Conservation (phyloP, 2,329 filamentous ascomycete species). For the Ascomycota sp. region DNA sequence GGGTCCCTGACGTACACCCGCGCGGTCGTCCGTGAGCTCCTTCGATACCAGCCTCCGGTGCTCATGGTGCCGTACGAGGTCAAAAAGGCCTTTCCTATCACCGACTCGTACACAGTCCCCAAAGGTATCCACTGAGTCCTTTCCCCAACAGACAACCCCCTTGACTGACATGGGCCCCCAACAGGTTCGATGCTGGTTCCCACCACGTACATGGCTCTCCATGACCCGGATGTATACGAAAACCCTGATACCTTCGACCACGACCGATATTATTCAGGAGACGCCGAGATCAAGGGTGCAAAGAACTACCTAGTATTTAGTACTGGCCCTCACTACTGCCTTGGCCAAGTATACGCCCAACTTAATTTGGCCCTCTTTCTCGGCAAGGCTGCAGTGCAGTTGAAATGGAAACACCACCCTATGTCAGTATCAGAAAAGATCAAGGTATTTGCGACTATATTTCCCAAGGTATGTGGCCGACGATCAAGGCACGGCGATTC, state of each 20-base stretch:
- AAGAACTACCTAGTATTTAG: slow-evolving; percentile 98
- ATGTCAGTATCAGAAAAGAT: slow-evolving; percentile 81
- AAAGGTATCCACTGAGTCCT: no score
- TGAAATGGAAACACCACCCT: slow-evolving; percentile 79
- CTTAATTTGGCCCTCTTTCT: slow-evolving; percentile 77
- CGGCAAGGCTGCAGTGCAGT: slow-evolving; percentile 67
- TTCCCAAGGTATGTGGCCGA: slow-evolving; percentile 62
- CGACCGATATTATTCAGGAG: slow-evolving; percentile 76
- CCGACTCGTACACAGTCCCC: slow-evolving; percentile 69
- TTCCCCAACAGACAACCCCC: no score
- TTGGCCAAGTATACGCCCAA: slow-evolving; percentile 82
- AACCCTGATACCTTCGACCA: slow-evolving; percentile 79
- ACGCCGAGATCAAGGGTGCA: slow-evolving; percentile 62
- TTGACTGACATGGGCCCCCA: no score
- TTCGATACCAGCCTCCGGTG: slow-evolving; percentile 88
- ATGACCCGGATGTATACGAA: slow-evolving; percentile 80
- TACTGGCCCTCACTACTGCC: slow-evolving; percentile 86
- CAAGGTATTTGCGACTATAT: slow-evolving; percentile 95
- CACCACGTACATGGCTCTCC: slow-evolving; percentile 73
- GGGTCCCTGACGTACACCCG: slow-evolving; percentile 81
- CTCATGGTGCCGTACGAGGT: slow-evolving; percentile 90
- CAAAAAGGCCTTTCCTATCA: slow-evolving; percentile 91
- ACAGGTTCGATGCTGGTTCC: slow-evolving; percentile 80
- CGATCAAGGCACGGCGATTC: no score
- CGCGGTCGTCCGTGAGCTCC: slow-evolving; percentile 74